Evolutionary conservation across 306 rosid genomes (phyloP).

Genomic region (Prunus armeniaca): DNA sequence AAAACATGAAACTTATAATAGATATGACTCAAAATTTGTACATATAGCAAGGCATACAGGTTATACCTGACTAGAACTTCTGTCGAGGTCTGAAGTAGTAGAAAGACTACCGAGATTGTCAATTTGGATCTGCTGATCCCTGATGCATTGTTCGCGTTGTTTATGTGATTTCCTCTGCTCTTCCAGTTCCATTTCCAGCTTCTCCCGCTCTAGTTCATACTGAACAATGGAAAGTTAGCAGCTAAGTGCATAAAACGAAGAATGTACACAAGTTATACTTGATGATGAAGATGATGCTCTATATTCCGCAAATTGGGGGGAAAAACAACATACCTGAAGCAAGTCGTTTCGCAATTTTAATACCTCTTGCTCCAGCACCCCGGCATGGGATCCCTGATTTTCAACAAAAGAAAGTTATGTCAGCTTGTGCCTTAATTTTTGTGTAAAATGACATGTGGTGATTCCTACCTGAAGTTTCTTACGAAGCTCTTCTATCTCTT

Average conservation of each 20-base stretch:
- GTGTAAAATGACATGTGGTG: slow-evolving; percentile 15
- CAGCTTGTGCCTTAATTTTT: slow-evolving; percentile 9
- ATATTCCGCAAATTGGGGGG: neutral
- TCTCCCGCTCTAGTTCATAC: slow-evolving; percentile 89
- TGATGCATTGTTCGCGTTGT: slow-evolving; percentile 55
- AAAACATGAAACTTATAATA: neutral
- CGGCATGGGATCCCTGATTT: slow-evolving; percentile 87
- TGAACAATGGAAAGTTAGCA: slow-evolving; percentile 38
- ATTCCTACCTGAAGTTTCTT: slow-evolving; percentile 75
- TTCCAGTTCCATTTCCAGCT: slow-evolving; percentile 75
- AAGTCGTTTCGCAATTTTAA: slow-evolving; percentile 85
- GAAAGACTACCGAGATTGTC: slow-evolving; percentile 45
- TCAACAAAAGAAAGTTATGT: neutral
- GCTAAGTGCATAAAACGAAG: slow-evolving; percentile 3
- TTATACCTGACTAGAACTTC: slow-evolving; percentile 59
- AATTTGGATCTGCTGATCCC: slow-evolving; percentile 62
- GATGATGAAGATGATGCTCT: slow-evolving; percentile 9
- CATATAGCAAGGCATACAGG: neutral
- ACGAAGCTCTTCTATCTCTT: slow-evolving; percentile 89
- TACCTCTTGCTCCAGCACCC: slow-evolving; percentile 85
- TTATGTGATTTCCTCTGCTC: slow-evolving; percentile 75
- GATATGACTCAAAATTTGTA: too few species aligned
- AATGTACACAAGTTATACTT: slow-evolving; percentile 13
- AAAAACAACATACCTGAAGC: slow-evolving; percentile 57
- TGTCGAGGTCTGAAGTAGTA: slow-evolving; percentile 45